Evolutionary conservation across 2,329 filamentous ascomycete genomes (phyloP).

Genomic region (Sarocladium strictum): DNA sequence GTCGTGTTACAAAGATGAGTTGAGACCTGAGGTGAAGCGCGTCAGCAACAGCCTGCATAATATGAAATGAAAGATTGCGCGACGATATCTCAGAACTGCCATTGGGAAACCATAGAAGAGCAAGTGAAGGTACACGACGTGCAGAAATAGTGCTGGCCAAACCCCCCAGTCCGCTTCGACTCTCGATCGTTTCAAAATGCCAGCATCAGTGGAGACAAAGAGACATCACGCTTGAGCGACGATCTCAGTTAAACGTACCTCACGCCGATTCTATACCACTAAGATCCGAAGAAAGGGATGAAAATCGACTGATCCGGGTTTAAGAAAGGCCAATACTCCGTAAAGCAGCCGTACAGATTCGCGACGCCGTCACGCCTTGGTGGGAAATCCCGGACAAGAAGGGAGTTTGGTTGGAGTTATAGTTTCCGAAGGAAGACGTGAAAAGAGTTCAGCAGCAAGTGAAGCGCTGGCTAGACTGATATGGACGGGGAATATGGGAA

Average conservation of each 20-base stretch:
- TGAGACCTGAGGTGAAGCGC: not conserved
- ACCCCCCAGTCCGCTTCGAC: too few relatives aligned
- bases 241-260: not conserved
- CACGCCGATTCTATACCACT: constrained; percentile 7
- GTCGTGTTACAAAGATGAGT: constrained; percentile 6
- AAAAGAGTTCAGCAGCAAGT: not conserved
- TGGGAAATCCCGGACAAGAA: constrained; percentile 1
- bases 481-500: constrained; percentile 10
- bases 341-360: constrained; percentile 29
- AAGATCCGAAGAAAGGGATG: constrained; percentile 4
- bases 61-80: too few relatives aligned
- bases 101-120: too few relatives aligned
- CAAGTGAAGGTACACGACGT: too few relatives aligned
- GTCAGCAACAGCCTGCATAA: too few relatives aligned
- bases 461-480: constrained; percentile 10
- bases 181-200: not conserved
- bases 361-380: constrained; percentile 35
- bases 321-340: constrained; percentile 30
- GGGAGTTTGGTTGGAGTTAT: not conserved
- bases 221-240: not conserved
- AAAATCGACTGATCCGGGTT: constrained; percentile 25
- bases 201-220: too few relatives aligned
- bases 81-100: too few relatives aligned
- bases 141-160: too few relatives aligned
- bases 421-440: not conserved